Conservation (phyloP, 1,139 yeast species). For the Protomyces macrosporus region DNA sequence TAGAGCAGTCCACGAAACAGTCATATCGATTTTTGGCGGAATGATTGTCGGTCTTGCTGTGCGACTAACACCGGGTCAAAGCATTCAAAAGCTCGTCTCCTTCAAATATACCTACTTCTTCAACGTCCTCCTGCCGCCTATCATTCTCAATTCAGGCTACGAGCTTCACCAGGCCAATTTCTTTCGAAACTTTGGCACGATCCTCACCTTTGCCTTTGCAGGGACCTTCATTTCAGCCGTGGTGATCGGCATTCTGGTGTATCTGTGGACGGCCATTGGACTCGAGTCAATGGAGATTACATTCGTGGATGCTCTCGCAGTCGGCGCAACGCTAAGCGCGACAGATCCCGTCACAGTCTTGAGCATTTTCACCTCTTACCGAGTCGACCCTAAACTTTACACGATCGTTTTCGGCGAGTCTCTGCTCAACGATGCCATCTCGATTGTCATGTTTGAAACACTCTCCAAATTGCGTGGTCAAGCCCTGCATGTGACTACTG, state of each 20-base stretch:
- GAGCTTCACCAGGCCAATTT: slow-evolving; percentile 93
- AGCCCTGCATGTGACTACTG: slow-evolving; percentile 63
- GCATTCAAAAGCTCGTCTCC: slow-evolving; percentile 93
- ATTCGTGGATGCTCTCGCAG: slow-evolving; percentile 92
- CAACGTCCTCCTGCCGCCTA: slow-evolving; percentile 90
- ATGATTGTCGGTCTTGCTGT: slow-evolving; percentile 92
- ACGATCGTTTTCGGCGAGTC: slow-evolving; percentile 97
- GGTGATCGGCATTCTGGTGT: slow-evolving; percentile 71
- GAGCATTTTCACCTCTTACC: slow-evolving; percentile 93
- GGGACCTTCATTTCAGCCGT: slow-evolving; percentile 91
- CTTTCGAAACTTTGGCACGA: slow-evolving; percentile 85
- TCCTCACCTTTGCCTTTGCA: slow-evolving; percentile 90
- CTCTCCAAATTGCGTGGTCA: slow-evolving; percentile 95
- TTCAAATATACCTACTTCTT: slow-evolving; percentile 92
- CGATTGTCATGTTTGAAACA: slow-evolving; percentile 98
- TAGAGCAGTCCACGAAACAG: slow-evolving; percentile 95
- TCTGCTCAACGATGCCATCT: slow-evolving; percentile 89
- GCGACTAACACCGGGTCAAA: slow-evolving; percentile 88
- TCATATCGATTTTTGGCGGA: slow-evolving; percentile 89
- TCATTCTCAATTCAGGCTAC: slow-evolving; percentile 91
- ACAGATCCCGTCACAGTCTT: slow-evolving; percentile 97
- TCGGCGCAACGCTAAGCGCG: slow-evolving; percentile 95
- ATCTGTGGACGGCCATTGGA: slow-evolving; percentile 86
- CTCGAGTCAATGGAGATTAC: slow-evolving; percentile 81
- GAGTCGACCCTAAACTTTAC: slow-evolving; percentile 94